These are phyloP conservation scores for Phytophthora pisi DNA, from an alignment of 352 stramenopile species.

Conservation along the genomic window DNA sequence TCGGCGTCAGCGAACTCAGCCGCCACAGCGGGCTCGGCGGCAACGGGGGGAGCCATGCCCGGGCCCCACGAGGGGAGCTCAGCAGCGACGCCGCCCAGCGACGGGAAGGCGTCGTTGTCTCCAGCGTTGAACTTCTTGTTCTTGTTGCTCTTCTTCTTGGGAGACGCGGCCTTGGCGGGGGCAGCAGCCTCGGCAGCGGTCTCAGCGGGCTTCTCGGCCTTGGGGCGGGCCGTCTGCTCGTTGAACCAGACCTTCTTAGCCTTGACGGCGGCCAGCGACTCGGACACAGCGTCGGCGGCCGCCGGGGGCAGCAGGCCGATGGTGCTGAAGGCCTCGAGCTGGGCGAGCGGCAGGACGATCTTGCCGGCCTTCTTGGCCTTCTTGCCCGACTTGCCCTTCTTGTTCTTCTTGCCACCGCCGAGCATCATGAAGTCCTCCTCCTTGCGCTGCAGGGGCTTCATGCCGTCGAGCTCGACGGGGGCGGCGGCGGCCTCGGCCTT, in stretches of 20 bases:
- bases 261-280: constrained; percentile 93
- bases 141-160: constrained; percentile 77
- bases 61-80: constrained; percentile 64
- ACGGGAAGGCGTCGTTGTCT: constrained; percentile 83
- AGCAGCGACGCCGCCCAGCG: constrained; percentile 59
- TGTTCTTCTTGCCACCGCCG: constrained; percentile 67
- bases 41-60: constrained; percentile 50
- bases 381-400: constrained; percentile 62
- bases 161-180: constrained; percentile 41
- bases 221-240: constrained; percentile 63
- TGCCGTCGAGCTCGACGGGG: constrained; percentile 89
- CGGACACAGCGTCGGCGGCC: constrained; percentile 77
- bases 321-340: constrained; percentile 92
- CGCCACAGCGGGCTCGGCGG: constrained; percentile 41
- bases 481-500: constrained; percentile 44
- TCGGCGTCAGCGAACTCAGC: constrained; percentile 50
- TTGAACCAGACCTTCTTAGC: constrained; percentile 94
- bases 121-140: constrained; percentile 86
- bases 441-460: constrained; percentile 91
- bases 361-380: constrained; percentile 84
- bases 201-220: constrained; percentile 43
- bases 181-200: constrained; percentile 21
- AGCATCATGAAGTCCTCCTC: constrained; percentile 87
- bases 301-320: constrained; percentile 91
- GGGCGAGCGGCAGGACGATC: constrained; percentile 76